Conservation (phyloP, 176 grass and related monocot genomes). For the Aegilops longissima region DNA sequence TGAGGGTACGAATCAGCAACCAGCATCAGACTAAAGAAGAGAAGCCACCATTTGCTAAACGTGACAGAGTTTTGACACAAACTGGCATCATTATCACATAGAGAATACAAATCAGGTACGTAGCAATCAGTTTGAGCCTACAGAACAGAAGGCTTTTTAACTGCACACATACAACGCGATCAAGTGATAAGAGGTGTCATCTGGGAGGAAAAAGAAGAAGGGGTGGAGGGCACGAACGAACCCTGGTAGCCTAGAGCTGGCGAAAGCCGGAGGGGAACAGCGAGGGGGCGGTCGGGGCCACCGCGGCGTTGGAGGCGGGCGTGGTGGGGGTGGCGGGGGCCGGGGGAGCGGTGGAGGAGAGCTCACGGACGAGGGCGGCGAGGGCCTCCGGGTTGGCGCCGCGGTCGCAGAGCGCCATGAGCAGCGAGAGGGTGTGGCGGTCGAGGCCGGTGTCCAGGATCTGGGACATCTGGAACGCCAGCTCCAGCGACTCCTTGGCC, state of each 20-base stretch:
- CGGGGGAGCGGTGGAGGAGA: constrained; percentile 42
- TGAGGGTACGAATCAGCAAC: no score
- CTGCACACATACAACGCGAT: not conserved
- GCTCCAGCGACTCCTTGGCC: constrained; percentile 75
- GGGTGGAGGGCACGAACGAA: constrained; percentile 23
- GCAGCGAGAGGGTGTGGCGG: constrained; percentile 78
- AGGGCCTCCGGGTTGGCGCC: constrained; percentile 81
- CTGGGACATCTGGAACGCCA: constrained; percentile 78
- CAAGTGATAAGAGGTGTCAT: not conserved
- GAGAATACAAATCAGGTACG: not conserved
- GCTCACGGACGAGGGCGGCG: constrained; percentile 71
- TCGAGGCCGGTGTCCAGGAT: constrained; percentile 67
- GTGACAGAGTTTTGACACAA: no score
- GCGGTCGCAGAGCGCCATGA: constrained; percentile 85
- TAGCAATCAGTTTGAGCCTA: not conserved
- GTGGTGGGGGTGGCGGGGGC: not conserved
- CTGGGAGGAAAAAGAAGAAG: not conserved
- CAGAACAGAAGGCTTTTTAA: not conserved
- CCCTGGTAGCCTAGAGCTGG: constrained; percentile 57
- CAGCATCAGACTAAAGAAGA: no score
- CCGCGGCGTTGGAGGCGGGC: not conserved
- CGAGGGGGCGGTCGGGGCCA: not conserved
- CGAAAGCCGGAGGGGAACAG: constrained; percentile 40
- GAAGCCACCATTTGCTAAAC: no score
- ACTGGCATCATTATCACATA: not conserved